phyloP scores from a whole-genome alignment of 805 yeast genomes.

The Middelhovenomyces tepae region DNA sequence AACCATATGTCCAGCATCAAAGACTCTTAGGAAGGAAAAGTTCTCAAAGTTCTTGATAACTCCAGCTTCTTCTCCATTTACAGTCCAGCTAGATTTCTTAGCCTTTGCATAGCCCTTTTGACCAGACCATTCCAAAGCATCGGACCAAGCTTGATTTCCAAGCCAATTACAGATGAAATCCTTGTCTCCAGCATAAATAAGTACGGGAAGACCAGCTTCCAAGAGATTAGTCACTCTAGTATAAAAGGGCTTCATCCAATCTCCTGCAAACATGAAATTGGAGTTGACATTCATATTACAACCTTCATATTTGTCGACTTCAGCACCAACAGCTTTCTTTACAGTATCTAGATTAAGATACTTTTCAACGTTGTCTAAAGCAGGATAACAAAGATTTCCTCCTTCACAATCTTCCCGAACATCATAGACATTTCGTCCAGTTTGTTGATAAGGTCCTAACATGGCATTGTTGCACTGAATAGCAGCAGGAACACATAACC shows the following conservation, averaged over 20 bases:
- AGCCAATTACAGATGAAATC: slow-evolving; percentile 96
- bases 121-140: slow-evolving; percentile 60
- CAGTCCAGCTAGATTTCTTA: slow-evolving; percentile 28
- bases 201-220: slow-evolving; percentile 67
- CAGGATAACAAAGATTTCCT: slow-evolving; percentile 67
- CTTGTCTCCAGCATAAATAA: slow-evolving; percentile 92
- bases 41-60: slow-evolving; percentile 63
- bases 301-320: slow-evolving; percentile 66
- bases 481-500: slow-evolving; percentile 87
- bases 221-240: slow-evolving; percentile 57
- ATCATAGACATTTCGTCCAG: slow-evolving; percentile 90
- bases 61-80: slow-evolving; percentile 46
- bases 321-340: slow-evolving; percentile 79
- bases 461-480: slow-evolving; percentile 81
- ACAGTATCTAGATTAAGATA: slow-evolving; percentile 74
- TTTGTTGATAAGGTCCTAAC: slow-evolving; percentile 69
- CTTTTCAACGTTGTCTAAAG: slow-evolving; percentile 61
- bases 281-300: slow-evolving; percentile 80
- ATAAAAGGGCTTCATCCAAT: slow-evolving; percentile 88
- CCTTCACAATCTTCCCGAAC: slow-evolving; percentile 71
- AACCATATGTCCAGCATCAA: slow-evolving; percentile 93
- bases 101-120: slow-evolving; percentile 43
- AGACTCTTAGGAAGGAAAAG: slow-evolving; percentile 76
- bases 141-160: slow-evolving; percentile 84
- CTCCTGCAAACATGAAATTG: slow-evolving; percentile 81